Base-by-base conservation (phyloP, 1,284 basidiomycete genomes). In the Pascua sp. region DNA sequence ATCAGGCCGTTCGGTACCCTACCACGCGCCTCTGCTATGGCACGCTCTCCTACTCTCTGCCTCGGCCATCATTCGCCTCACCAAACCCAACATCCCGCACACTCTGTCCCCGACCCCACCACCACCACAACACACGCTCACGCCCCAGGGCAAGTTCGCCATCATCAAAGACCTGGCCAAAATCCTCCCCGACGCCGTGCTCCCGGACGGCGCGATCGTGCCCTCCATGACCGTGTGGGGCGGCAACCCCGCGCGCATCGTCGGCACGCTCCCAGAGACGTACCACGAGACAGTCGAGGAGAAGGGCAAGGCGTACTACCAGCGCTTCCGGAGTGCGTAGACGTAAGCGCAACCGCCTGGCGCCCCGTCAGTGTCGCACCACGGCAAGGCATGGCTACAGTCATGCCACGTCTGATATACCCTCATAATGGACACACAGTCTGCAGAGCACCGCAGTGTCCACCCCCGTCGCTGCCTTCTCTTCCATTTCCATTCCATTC, bases 111-210 rank as follows among this genome's bases (percentile, higher is more conserved):
- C 9, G 8, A 16, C 5, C 42, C 3, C 16, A 11, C 16, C 5
- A 3, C 16, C 42, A 17, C 42, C n/a, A 17, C 42, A 7, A 32
- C 24, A 32, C 24, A 4, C 24, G 24, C 46, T 36, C 24, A 38
- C 46, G 5, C 11, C 16, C 13, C 66, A 96, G 94, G 94, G 96
- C 36, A 93, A 96, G 72, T 97, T 98, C 67, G 87, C 88, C 0
- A 92, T 97, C 62, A 93, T 98, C 77, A 97, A 98, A 73, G 95
- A 98, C 72, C 92, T 92, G 66, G 91, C 90, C 4, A 86, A 86
- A 60, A 68, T 78, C 38, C 60, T 87, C 90, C 59, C 88, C 85
- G 59, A 92, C 62, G 89, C 91, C 0, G 86, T 98, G 16, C 80
- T 98, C 5, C 89, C 94, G 3, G 89, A 94, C 12, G 92, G 92